A percentile compares a stretch with the other conserved stretches of the same genome.
phyloP scores from a whole-genome alignment of 2,329 filamentous ascomycete genomes.

The Fusarium liriodendri region DNA sequence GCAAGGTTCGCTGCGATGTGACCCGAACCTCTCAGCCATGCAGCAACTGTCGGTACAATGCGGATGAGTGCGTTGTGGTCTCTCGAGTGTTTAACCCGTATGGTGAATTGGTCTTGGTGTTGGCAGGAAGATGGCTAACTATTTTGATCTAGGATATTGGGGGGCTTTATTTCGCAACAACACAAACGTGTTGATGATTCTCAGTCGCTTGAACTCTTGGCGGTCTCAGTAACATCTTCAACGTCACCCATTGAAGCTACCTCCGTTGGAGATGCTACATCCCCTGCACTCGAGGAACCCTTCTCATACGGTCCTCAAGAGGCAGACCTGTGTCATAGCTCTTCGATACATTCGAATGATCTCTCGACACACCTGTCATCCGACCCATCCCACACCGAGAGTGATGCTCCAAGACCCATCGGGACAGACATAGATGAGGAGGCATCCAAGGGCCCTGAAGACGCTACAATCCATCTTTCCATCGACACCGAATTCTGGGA shows the following conservation, averaged over 20 bases:
- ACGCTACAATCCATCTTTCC: accelerated
- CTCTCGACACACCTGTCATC: too few species aligned
- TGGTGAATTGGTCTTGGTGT: background rate
- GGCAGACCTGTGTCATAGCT: background rate
- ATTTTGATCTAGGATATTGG: background rate
- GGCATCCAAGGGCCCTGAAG: background rate
- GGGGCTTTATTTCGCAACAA: background rate
- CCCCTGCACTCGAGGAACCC: background rate
- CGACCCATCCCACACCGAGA: too few species aligned
- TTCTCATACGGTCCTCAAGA: background rate
- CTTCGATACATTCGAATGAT: background rate
- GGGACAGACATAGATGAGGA: background rate
- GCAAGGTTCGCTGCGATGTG: conserved; percentile 5
- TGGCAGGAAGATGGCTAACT: background rate
- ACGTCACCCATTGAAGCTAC: background rate
- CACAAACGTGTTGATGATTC: background rate
- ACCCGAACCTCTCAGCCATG: conserved; percentile 4
- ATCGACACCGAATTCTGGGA: background rate
- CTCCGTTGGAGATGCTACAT: background rate
- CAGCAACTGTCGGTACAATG: conserved; percentile 1
- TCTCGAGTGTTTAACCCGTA: background rate
- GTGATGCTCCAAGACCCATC: too few species aligned
- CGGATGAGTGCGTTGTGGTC: background rate
- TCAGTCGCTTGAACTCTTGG: background rate
- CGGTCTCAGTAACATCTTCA: background rate